phyloP scores from a whole-genome alignment of 73 alveolate genomes.

The Paramecium pentaurelia region DNA sequence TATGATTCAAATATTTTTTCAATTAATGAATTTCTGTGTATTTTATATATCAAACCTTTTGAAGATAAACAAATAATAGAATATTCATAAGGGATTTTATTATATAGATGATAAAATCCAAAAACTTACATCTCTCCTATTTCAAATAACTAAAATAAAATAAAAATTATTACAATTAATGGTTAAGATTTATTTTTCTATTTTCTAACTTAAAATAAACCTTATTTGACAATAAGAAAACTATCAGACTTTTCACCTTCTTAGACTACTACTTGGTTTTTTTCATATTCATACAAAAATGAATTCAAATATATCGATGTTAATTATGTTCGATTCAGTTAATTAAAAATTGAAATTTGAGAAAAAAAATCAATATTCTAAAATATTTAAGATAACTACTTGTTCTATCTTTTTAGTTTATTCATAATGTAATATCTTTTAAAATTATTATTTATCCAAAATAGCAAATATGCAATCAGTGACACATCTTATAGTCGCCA shows the following conservation, averaged over 20 bases:
- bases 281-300: neutral
- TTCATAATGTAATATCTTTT: conserved; percentile 10
- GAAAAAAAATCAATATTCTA: neutral
- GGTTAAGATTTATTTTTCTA: neutral
- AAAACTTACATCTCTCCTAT: neutral
- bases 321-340: neutral
- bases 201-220: neutral
- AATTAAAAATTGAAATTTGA: neutral
- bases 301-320: neutral
- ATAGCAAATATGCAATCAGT: conserved; percentile 52
- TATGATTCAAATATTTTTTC: neutral
- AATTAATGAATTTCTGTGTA: neutral
- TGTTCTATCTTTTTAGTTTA: neutral
- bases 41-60: neutral
- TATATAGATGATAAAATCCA: neutral
- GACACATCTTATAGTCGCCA: conserved; percentile 47
- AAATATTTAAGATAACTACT: neutral
- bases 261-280: neutral
- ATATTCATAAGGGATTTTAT: neutral
- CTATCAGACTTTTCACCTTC: conserved; percentile 16
- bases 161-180: neutral
- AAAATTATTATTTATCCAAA: conserved; percentile 40
- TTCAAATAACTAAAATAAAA: neutral
- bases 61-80: neutral
- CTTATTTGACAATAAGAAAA: neutral